Evolutionary conservation across 352 stramenopile species (phyloP).

Genomic region (Phytopythium chamaehyphon): DNA sequence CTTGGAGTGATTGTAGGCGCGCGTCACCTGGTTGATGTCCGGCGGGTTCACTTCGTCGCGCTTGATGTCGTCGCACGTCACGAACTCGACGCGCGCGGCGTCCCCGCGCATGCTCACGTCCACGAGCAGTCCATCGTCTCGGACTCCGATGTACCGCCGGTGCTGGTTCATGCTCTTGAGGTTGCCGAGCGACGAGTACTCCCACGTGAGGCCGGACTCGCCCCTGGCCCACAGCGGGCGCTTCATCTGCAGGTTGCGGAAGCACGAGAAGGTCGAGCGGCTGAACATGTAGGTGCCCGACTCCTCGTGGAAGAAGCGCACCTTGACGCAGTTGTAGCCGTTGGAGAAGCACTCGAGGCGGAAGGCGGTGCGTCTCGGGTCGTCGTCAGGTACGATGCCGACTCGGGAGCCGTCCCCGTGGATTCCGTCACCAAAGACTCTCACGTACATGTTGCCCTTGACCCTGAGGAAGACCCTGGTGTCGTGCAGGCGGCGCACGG

Average conservation of each 20-base stretch:
- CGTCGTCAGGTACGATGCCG: conserved; percentile 39
- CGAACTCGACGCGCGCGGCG: conserved; percentile 71
- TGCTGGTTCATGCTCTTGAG: conserved; percentile 90
- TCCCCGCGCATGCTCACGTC: conserved; percentile 87
- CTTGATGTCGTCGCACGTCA: conserved; percentile 44
- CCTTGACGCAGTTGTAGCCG: conserved; percentile 85
- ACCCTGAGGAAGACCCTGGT: conserved; percentile 63
- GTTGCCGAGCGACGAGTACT: conserved; percentile 76
- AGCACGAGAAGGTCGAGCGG: conserved; percentile 80
- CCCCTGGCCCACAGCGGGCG: conserved; percentile 44
- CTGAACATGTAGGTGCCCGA: conserved; percentile 79
- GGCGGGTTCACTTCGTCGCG: conserved; percentile 30
- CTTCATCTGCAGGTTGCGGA: conserved; percentile 84
- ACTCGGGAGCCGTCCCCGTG: conserved; percentile 40
- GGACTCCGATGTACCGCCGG: conserved; percentile 73
- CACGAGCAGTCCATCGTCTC: conserved; percentile 64
- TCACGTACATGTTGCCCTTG: conserved; percentile 66
- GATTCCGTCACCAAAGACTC: conserved; percentile 13
- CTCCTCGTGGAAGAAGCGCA: conserved; percentile 74
- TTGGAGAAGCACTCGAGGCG: conserved; percentile 72
- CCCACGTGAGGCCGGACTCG: conserved; percentile 70
- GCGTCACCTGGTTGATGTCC: conserved; percentile 72
- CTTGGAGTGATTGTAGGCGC: conserved; percentile 68
- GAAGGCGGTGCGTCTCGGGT: conserved; percentile 56
- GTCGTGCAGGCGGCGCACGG: conserved; percentile 58